A percentile compares a stretch with the other conserved stretches of the same genome.
These are phyloP conservation scores for Suillus placidus DNA, from an alignment of 768 basidiomycete genomes.

Conservation along the genomic window DNA sequence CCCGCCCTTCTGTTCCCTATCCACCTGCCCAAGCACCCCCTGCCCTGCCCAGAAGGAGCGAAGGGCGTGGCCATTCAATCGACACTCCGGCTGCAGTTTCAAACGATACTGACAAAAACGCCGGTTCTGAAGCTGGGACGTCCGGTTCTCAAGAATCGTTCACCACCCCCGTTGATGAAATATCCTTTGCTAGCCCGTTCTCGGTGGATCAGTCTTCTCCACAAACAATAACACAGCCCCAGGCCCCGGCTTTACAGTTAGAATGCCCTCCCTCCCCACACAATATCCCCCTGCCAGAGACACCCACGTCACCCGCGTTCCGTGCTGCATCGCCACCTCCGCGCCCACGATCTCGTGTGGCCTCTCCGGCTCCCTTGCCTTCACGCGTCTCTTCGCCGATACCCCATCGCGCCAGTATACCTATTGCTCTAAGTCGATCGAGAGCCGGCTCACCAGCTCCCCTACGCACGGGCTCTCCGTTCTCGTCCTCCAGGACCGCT, in stretches of 20 bases:
- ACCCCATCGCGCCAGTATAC: constrained; percentile 38
- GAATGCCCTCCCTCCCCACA: constrained; percentile 23
- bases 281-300: constrained; percentile 25
- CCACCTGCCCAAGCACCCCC: constrained; percentile 38
- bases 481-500: constrained; percentile 37
- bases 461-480: constrained; percentile 25
- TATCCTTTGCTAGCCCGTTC: constrained; percentile 19
- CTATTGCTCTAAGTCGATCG: constrained; percentile 24
- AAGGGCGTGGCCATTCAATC: constrained; percentile 34
- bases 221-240: constrained; percentile 11
- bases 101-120: constrained; percentile 14
- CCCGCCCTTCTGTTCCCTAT: constrained; percentile 29
- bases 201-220: constrained; percentile 8
- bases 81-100: constrained; percentile 11
- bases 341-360: constrained; percentile 38
- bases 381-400: constrained; percentile 14
- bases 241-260: constrained; percentile 8
- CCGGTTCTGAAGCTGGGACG: constrained; percentile 8
- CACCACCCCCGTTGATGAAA: constrained; percentile 26
- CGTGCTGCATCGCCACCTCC: constrained; percentile 20
- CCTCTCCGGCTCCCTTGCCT: constrained; percentile 22
- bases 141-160: constrained; percentile 18
- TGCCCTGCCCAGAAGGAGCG: constrained; percentile 54
- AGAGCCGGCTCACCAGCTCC: constrained; percentile 29
- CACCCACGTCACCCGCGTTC: constrained; percentile 33